These are phyloP conservation scores for Ophiostoma sp. DNA, from an alignment of 2,329 filamentous ascomycete species.

Conservation along the genomic window DNA sequence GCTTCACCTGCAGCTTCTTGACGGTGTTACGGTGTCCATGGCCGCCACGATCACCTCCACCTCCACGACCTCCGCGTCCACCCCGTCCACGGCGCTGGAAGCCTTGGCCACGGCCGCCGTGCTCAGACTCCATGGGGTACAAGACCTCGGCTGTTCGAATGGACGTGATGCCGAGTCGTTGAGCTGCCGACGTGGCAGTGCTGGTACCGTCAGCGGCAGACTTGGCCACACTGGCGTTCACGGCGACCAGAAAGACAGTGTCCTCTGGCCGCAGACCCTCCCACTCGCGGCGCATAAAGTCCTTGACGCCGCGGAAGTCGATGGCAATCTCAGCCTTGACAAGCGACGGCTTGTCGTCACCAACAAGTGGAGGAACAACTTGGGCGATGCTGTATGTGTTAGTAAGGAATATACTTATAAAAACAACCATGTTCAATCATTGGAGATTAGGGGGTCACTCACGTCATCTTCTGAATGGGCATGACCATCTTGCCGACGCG, in stretches of 20 bases:
- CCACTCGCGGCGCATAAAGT: conserved; percentile 81
- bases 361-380: conserved; percentile 78
- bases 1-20: conserved; percentile 73
- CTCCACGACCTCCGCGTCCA: conserved; percentile 42
- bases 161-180: conserved; percentile 66
- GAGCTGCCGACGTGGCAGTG: conserved; percentile 47
- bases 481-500: conserved; percentile 92
- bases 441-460: too few species aligned
- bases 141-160: conserved; percentile 83
- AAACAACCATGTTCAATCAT: too few species aligned
- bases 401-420: not conserved
- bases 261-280: conserved; percentile 84
- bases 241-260: conserved; percentile 80
- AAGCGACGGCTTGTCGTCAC: conserved; percentile 76
- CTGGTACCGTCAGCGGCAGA: conserved; percentile 54
- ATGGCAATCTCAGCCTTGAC: conserved; percentile 84
- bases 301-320: conserved; percentile 76
- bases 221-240: conserved; percentile 62
- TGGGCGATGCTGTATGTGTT: conserved; percentile 66
- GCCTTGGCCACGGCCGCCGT: conserved; percentile 62
- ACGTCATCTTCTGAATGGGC: conserved; percentile 77
- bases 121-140: conserved; percentile 83
- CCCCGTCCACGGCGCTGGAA: conserved; percentile 5
- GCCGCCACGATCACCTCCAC: conserved; percentile 55
- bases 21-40: conserved; percentile 50